These are phyloP conservation scores for Ophiostoma novo-ulmi DNA, from an alignment of 2,329 filamentous ascomycete genomes.

Conservation along the genomic window DNA sequence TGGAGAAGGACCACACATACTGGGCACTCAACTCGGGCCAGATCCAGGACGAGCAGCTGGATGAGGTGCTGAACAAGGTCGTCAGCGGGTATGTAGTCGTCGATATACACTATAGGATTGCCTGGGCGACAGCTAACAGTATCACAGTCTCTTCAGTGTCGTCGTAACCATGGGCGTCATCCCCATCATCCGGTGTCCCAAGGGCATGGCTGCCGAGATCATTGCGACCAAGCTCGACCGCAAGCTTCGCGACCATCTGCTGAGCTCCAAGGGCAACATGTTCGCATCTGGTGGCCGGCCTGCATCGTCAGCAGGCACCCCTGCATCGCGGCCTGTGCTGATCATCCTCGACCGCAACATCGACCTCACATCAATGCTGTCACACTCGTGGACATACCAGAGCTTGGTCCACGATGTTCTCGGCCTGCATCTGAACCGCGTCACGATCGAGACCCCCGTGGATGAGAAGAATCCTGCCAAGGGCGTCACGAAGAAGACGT, in stretches of 20 bases:
- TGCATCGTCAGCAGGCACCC: constrained; percentile 53
- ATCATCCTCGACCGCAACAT: constrained; percentile 94
- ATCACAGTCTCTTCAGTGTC: constrained; percentile 65
- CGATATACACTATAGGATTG: background rate
- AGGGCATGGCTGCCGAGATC: constrained; percentile 86
- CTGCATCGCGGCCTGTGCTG: constrained; percentile 76
- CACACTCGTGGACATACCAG: constrained; percentile 79
- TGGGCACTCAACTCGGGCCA: constrained; percentile 93
- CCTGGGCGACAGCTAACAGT: background rate
- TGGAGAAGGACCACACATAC: constrained; percentile 86
- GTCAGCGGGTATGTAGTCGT: constrained; percentile 60
- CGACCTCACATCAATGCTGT: constrained; percentile 96
- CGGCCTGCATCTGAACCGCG: constrained; percentile 64
- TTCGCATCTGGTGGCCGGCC: constrained; percentile 66
- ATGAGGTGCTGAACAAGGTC: constrained; percentile 80
- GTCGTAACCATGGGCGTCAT: constrained; percentile 97
- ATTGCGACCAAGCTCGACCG: constrained; percentile 91
- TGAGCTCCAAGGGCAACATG: constrained; percentile 96
- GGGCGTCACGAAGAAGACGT: constrained; percentile 76
- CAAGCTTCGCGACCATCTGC: constrained; percentile 90
- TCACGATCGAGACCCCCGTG: constrained; percentile 78
- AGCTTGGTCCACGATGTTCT: constrained; percentile 68
- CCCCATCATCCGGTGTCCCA: constrained; percentile 90
- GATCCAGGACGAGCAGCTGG: constrained; percentile 84
- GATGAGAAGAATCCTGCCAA: constrained; percentile 73